Conservation (phyloP, 257 asterid genomes). For the Solanum appendiculatum region DNA sequence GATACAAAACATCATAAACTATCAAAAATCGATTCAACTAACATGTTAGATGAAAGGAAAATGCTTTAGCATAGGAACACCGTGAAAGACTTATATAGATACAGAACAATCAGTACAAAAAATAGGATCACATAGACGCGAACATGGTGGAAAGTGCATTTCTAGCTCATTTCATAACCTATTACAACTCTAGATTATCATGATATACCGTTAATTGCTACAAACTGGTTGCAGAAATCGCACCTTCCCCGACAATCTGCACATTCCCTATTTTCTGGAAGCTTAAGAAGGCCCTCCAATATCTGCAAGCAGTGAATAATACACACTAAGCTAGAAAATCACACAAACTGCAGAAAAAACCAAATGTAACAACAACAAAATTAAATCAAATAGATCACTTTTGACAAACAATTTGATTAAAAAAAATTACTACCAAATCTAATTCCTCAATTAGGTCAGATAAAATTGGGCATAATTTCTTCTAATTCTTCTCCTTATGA, state of each 20-base stretch:
- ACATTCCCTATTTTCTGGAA: conserved; percentile 78
- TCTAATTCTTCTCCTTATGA: neutral
- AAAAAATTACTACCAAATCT: neutral
- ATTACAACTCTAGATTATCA: neutral
- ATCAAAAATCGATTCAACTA: neutral
- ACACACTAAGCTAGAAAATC: neutral
- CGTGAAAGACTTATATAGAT: neutral
- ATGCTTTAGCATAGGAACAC: neutral
- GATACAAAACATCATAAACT: conserved; percentile 4
- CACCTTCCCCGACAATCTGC: conserved; percentile 87
- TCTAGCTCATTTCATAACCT: neutral
- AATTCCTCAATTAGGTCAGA: neutral
- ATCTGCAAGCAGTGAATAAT: conserved; percentile 25
- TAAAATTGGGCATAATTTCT: neutral
- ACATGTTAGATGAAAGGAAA: neutral
- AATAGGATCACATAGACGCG: neutral
- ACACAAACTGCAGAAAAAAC: neutral
- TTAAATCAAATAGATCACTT: too few relatives aligned
- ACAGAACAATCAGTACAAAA: neutral
- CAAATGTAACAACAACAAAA: too few relatives aligned
- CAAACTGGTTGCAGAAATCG: conserved; percentile 5
- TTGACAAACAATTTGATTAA: neutral
- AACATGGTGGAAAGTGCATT: neutral
- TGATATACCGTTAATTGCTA: neutral
- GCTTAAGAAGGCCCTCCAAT: conserved; percentile 67